Conservation (phyloP, 2,329 filamentous ascomycete species). For the Blastomyces parvus region DNA sequence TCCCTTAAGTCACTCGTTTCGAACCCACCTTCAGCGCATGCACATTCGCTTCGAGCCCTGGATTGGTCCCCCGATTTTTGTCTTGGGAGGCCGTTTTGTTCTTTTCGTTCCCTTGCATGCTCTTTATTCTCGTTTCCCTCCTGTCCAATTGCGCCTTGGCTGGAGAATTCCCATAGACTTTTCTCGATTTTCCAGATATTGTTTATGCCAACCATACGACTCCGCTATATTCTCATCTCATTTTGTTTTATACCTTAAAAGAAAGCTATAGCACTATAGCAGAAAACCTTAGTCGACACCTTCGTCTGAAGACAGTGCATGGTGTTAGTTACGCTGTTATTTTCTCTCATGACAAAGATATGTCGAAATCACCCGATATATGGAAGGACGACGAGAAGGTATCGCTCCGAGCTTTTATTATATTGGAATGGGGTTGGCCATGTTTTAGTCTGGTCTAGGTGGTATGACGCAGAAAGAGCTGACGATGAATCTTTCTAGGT, state of each 20-base stretch:
- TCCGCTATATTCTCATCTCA: neutral
- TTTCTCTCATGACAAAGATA: conserved; percentile 31
- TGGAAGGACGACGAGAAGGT: conserved; percentile 41
- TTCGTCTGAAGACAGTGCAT: conserved; percentile 5
- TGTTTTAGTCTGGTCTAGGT: conserved; percentile 3
- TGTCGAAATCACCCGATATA: conserved; percentile 37
- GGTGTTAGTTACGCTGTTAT: conserved; percentile 10
- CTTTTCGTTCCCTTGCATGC: conserved; percentile 1
- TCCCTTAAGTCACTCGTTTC: conserved; percentile 2
- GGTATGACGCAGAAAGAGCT: conserved; percentile 8
- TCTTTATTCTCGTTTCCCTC: neutral
- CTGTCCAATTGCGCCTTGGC: neutral
- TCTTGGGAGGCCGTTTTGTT: conserved; percentile 4
- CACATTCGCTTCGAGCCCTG: neutral
- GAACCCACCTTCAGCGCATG: neutral
- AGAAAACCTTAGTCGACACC: neutral
- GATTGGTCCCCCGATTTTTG: neutral
- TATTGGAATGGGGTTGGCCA: neutral
- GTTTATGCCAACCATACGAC: conserved; percentile 6
- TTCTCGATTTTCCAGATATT: neutral
- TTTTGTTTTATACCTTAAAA: neutral
- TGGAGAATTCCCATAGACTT: neutral
- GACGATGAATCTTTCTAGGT: conserved; percentile 24
- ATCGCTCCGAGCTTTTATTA: conserved; percentile 15
- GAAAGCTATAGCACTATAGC: neutral